These are phyloP conservation scores for Boeremia exigua DNA, from an alignment of 2,329 filamentous ascomycete genomes.

Conservation along the genomic window DNA sequence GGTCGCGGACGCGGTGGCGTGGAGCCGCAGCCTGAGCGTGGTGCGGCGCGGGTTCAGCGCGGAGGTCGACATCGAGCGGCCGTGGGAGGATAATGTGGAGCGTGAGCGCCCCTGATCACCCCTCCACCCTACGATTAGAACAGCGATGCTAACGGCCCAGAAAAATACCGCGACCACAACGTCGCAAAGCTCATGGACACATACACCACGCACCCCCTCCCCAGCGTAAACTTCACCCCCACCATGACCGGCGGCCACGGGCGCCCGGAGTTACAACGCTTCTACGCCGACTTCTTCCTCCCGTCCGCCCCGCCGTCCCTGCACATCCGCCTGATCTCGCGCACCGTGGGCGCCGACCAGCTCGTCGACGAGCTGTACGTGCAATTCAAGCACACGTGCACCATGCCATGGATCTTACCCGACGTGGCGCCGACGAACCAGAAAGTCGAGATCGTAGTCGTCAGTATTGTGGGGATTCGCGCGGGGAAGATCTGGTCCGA, in stretches of 20 bases:
- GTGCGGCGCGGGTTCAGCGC: slow-evolving; percentile 66
- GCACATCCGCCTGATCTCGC: slow-evolving; percentile 61
- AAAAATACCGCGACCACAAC: slow-evolving; percentile 47
- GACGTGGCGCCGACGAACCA: slow-evolving; percentile 63
- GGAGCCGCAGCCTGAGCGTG: slow-evolving; percentile 67
- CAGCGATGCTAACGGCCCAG: slow-evolving; percentile 23
- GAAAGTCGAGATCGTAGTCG: slow-evolving; percentile 62
- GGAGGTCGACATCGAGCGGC: slow-evolving; percentile 54
- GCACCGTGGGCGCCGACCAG: slow-evolving; percentile 64
- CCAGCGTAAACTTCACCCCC: slow-evolving; percentile 52
- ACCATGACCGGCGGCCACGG: slow-evolving; percentile 56
- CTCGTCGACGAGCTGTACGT: slow-evolving; percentile 67
- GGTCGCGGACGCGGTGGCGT: slow-evolving; percentile 69
- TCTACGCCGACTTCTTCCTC: slow-evolving; percentile 65
- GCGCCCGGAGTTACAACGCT: slow-evolving; percentile 52
- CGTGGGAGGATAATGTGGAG: slow-evolving; percentile 52
- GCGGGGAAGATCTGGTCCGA: slow-evolving; percentile 63
- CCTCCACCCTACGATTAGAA: no score
- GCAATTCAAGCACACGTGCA: slow-evolving; percentile 62
- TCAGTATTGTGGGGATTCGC: slow-evolving; percentile 62
- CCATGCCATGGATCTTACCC: slow-evolving; percentile 66
- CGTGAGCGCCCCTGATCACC: no score
- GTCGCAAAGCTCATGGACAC: slow-evolving; percentile 48
- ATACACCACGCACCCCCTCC: slow-evolving; percentile 43
- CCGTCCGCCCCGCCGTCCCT: slow-evolving; percentile 54